Evolutionary conservation across 345 rosid genomes (phyloP).

Genomic region (Raphanus raphanistrum): DNA sequence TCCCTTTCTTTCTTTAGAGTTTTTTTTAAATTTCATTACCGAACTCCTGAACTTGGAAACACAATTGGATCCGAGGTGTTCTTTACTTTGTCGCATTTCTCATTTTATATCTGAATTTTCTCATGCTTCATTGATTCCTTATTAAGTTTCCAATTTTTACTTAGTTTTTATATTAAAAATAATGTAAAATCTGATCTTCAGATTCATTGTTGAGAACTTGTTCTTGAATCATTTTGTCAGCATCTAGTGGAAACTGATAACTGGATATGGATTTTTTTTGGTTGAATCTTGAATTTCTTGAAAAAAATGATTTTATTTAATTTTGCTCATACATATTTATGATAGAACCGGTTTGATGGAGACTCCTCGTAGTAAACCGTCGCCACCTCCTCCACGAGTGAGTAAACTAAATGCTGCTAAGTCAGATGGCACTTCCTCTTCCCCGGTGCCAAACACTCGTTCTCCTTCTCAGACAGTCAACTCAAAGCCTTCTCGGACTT

Average conservation of each 20-base stretch:
- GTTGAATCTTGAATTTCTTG: not conserved
- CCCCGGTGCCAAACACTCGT: slow-evolving; percentile 47
- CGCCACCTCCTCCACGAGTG: slow-evolving; percentile 65
- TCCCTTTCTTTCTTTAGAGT: not conserved
- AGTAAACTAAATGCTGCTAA: slow-evolving; percentile 53
- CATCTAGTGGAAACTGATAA: slow-evolving; percentile 8
- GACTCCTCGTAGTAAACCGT: slow-evolving; percentile 67
- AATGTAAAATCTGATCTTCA: not conserved
- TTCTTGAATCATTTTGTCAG: not conserved
- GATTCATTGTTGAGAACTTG: not conserved
- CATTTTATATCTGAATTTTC: not conserved
- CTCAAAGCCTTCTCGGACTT: slow-evolving; percentile 60
- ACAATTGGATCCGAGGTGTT: slow-evolving; percentile 1
- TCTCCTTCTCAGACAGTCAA: slow-evolving; percentile 69
- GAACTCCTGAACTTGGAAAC: not conserved
- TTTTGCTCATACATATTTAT: not conserved
- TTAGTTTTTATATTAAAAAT: not conserved
- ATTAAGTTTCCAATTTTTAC: not conserved
- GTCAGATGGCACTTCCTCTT: slow-evolving; percentile 59
- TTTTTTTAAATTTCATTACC: not conserved
- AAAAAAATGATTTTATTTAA: too few relatives aligned
- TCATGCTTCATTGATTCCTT: not conserved
- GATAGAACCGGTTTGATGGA: slow-evolving; percentile 76
- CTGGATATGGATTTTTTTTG: slow-evolving; percentile 21
- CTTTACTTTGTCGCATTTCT: not conserved